Evolutionary conservation across 371 early-diverging fungal genomes (phyloP).

Genomic region (Mortierella sp.): DNA sequence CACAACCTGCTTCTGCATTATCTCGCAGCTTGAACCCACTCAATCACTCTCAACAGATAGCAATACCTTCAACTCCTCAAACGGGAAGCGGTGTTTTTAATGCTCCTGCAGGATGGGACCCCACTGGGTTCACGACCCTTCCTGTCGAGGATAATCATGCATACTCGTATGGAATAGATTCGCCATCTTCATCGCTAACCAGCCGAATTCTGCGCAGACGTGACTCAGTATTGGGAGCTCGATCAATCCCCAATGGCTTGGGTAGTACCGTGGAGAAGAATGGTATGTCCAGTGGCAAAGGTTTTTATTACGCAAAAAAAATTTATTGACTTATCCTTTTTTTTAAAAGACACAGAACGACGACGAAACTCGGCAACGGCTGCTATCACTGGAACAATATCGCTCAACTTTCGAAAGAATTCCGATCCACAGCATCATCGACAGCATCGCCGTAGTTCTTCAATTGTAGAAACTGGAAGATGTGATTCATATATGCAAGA

Average conservation of each 20-base stretch:
- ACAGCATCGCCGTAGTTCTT: not conserved
- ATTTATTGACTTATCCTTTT: not conserved
- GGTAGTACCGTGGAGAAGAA: constrained; percentile 12
- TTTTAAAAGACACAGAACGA: constrained; percentile 19
- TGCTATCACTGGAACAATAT: constrained; percentile 24
- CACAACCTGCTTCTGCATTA: constrained; percentile 1
- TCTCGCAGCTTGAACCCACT: constrained; percentile 16
- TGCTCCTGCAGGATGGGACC: not conserved
- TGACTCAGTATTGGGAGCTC: constrained; percentile 12
- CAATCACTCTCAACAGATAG: constrained; percentile 3
- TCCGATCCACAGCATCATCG: constrained; percentile 6
- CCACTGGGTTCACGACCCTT: not conserved
- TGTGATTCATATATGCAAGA: not conserved
- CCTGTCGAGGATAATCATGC: constrained; percentile 11
- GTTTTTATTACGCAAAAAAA: not conserved
- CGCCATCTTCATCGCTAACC: constrained; percentile 22
- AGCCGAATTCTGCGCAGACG: constrained; percentile 31
- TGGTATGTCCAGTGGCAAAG: constrained; percentile 18
- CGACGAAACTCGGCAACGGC: constrained; percentile 36
- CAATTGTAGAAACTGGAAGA: not conserved
- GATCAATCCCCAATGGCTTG: not conserved
- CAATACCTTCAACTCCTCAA: not conserved
- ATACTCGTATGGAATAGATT: not conserved
- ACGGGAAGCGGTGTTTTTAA: not conserved
- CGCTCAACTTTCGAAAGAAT: constrained; percentile 39